These are phyloP conservation scores for Aspergillus sp. DNA, from an alignment of 2,329 filamentous ascomycete species.

Conservation along the genomic window DNA sequence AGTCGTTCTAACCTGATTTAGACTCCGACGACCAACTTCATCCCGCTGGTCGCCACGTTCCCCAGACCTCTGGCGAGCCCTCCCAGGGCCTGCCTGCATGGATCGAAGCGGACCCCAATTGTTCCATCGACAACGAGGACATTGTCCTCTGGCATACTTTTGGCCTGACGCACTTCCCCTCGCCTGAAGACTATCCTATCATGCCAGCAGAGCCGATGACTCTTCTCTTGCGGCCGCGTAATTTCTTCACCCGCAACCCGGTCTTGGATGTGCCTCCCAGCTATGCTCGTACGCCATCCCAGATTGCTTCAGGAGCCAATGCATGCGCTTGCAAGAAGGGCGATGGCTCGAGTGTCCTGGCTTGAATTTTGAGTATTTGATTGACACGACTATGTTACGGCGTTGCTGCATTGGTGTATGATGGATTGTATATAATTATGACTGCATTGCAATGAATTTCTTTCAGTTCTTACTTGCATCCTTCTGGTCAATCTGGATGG, in stretches of 20 bases:
- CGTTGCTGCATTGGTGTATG: neutral
- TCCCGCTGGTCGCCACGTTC: conserved; percentile 82
- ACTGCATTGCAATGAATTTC: neutral
- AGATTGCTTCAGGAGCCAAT: conserved; percentile 52
- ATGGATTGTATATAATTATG: neutral
- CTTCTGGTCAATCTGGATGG: no score
- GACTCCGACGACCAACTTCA: conserved; percentile 79
- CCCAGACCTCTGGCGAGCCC: conserved; percentile 80
- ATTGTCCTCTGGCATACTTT: conserved; percentile 94
- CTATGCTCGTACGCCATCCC: conserved; percentile 70
- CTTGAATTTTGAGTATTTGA: conserved; percentile 22
- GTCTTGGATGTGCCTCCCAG: conserved; percentile 77
- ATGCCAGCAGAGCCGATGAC: conserved; percentile 89
- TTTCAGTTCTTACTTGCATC: no score
- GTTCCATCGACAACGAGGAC: conserved; percentile 75
- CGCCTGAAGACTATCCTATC: conserved; percentile 86
- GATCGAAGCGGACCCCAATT: conserved; percentile 65
- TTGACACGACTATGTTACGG: neutral
- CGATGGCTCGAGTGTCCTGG: conserved; percentile 39
- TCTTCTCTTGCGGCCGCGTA: conserved; percentile 71
- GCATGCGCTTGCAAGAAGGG: conserved; percentile 35
- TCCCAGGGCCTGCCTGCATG: conserved; percentile 71
- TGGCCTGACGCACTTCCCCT: conserved; percentile 83
- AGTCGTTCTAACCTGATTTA: conserved; percentile 28
- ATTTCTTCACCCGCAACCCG: conserved; percentile 81